phyloP scores from a whole-genome alignment of 139 green algal genomes.

The Chlamydomonas sp. region DNA sequence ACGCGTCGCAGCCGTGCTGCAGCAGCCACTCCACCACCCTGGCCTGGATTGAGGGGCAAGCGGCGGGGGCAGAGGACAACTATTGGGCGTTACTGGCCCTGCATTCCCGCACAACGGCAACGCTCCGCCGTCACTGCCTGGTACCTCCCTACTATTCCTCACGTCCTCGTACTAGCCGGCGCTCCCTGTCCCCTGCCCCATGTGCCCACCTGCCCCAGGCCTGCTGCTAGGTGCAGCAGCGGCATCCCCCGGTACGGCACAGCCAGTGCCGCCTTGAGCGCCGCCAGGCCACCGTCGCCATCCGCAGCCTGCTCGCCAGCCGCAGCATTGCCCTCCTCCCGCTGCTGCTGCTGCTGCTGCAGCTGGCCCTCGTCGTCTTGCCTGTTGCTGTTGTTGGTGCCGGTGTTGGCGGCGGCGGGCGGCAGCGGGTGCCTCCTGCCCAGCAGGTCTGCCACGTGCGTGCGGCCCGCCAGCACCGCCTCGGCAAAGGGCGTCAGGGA shows the following conservation, averaged over 20 bases:
- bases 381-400: too few relatives aligned
- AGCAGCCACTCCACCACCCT: constrained; percentile 37
- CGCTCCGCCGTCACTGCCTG: neutral
- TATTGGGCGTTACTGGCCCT: neutral
- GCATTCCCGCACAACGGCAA: neutral
- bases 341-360: too few relatives aligned
- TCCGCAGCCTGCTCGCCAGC: too few relatives aligned
- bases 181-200: too few relatives aligned
- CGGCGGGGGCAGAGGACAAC: neutral
- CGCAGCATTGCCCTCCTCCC: too few relatives aligned
- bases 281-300: constrained; percentile 16
- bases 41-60: neutral
- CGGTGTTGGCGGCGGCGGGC: too few relatives aligned
- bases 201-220: constrained; percentile 33
- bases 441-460: constrained; percentile 31
- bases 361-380: too few relatives aligned
- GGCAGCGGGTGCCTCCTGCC: neutral
- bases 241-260: constrained; percentile 4
- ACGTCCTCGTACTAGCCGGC: too few relatives aligned
- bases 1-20: neutral
- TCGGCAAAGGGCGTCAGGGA: constrained; percentile 69
- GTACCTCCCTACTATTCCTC: too few relatives aligned
- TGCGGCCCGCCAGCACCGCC: constrained; percentile 57
- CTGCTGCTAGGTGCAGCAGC: constrained; percentile 51
- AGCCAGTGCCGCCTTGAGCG: constrained; percentile 13